A percentile compares a stretch with the other conserved stretches of the same genome.
Conservation (phyloP, 805 yeast genomes). For the Candida mattraensis region DNA sequence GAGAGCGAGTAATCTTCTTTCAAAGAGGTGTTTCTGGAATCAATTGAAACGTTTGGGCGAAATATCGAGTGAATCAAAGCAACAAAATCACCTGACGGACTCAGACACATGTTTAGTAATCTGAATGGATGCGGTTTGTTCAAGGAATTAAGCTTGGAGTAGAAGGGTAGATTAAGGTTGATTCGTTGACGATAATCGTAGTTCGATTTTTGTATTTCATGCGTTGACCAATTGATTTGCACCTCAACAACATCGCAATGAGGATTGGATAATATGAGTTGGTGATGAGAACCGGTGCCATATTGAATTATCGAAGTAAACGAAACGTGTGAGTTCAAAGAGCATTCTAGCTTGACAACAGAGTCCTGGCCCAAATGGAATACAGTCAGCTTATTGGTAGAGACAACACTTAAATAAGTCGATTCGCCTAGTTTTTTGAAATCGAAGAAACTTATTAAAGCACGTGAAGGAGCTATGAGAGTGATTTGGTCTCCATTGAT, state of each 20-base stretch:
- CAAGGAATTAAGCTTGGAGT: slow-evolving; percentile 13
- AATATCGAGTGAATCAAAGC: slow-evolving; percentile 12
- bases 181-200: slow-evolving; percentile 13
- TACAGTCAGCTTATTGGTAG: slow-evolving; percentile 9
- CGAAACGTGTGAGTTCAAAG: slow-evolving; percentile 11
- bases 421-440: slow-evolving; percentile 6
- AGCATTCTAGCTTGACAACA: background rate
- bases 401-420: slow-evolving; percentile 3
- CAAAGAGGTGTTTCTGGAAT: slow-evolving; percentile 13
- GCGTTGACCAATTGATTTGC: slow-evolving; percentile 9
- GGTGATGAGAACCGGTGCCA: slow-evolving; percentile 3
- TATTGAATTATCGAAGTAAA: slow-evolving; percentile 18
- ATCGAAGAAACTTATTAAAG: slow-evolving; percentile 13
- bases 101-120: slow-evolving; percentile 7
- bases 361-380: slow-evolving; percentile 5
- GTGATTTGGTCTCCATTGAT: slow-evolving; percentile 3
- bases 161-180: slow-evolving; percentile 10
- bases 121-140: slow-evolving; percentile 11
- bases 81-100: slow-evolving; percentile 13
- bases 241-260: slow-evolving; percentile 9
- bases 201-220: background rate
- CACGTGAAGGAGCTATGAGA: slow-evolving; percentile 7
- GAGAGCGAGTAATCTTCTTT: slow-evolving; percentile 15
- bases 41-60: slow-evolving; percentile 9
- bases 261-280: slow-evolving; percentile 13